A percentile compares a stretch with the other conserved stretches of the same genome.
phyloP scores from a whole-genome alignment of 345 rosid genomes.

The Populus alba region DNA sequence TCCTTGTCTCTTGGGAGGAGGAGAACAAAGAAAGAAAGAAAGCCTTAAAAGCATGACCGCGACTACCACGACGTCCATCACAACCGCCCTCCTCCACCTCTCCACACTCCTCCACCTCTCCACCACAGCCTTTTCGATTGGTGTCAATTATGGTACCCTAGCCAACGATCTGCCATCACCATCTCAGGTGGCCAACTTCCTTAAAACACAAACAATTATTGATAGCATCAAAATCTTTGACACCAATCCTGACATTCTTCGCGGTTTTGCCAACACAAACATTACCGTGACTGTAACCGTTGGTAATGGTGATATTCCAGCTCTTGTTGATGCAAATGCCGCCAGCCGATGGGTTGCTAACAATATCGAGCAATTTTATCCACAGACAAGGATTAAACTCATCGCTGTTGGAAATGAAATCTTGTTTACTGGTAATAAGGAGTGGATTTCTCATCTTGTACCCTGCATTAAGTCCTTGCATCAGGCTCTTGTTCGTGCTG shows the following conservation, averaged over 20 bases:
- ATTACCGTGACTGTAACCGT: constrained; percentile 57
- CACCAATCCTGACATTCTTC: constrained; percentile 58
- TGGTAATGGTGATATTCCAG: constrained; percentile 55
- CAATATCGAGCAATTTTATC: constrained; percentile 59
- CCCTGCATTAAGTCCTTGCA: constrained; percentile 65
- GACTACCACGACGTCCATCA: background rate
- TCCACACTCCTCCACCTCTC: constrained; percentile 37
- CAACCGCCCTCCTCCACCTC: constrained; percentile 28
- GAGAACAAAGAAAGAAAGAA: background rate
- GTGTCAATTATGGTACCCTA: constrained; percentile 75
- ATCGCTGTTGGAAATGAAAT: constrained; percentile 76
- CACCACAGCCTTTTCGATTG: constrained; percentile 44
- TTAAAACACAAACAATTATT: constrained; percentile 53
- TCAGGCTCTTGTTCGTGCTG: constrained; percentile 52
- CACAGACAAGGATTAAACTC: constrained; percentile 59
- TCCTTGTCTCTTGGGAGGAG: background rate
- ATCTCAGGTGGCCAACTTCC: constrained; percentile 61
- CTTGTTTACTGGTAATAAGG: constrained; percentile 35
- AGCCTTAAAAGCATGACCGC: background rate
- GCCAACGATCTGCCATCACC: constrained; percentile 80
- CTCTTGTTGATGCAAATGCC: constrained; percentile 30
- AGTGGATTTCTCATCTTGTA: constrained; percentile 48
- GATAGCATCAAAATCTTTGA: constrained; percentile 70
- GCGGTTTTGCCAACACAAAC: constrained; percentile 63
- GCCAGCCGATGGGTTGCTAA: constrained; percentile 61